Evolutionary conservation across 371 early-diverging fungal genomes (phyloP).

Genomic region (Catenaria anguillulae): DNA sequence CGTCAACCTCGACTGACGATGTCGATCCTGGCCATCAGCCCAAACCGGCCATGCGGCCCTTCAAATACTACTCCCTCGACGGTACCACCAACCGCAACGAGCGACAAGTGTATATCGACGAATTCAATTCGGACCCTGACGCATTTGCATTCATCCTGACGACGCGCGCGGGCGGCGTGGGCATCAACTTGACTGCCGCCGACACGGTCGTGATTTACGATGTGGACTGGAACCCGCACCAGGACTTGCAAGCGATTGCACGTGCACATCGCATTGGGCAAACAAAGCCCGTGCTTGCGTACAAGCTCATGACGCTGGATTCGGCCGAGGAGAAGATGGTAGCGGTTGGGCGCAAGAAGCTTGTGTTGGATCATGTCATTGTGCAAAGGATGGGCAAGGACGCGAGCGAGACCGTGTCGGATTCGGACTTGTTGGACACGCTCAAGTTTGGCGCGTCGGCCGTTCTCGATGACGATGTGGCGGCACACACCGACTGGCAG

Average conservation of each 20-base stretch:
- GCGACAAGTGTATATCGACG: conserved; percentile 62
- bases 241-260: conserved; percentile 77
- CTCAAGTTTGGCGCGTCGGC: conserved; percentile 64
- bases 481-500: conserved; percentile 8
- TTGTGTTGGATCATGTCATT: conserved; percentile 69
- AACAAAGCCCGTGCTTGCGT: conserved; percentile 63
- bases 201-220: conserved; percentile 91
- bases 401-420: conserved; percentile 26
- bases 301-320: conserved; percentile 68
- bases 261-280: conserved; percentile 94
- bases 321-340: conserved; percentile 63
- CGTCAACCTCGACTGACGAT: no score
- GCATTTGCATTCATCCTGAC: conserved; percentile 65
- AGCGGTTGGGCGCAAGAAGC: conserved; percentile 65
- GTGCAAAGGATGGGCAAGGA: conserved; percentile 58
- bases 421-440: conserved; percentile 49
- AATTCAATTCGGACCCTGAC: conserved; percentile 59
- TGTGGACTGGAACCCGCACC: conserved; percentile 88
- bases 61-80: conserved; percentile 58
- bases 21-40: neutral
- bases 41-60: neutral
- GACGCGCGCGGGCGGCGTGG: conserved; percentile 87
- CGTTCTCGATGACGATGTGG: conserved; percentile 41
- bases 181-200: conserved; percentile 86
- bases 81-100: conserved; percentile 47